Evolutionary conservation across 1,284 basidiomycete species (phyloP), one percentile per base, ranked within the genome.

Genomic region (Ceratobasidium sp.): DNA sequence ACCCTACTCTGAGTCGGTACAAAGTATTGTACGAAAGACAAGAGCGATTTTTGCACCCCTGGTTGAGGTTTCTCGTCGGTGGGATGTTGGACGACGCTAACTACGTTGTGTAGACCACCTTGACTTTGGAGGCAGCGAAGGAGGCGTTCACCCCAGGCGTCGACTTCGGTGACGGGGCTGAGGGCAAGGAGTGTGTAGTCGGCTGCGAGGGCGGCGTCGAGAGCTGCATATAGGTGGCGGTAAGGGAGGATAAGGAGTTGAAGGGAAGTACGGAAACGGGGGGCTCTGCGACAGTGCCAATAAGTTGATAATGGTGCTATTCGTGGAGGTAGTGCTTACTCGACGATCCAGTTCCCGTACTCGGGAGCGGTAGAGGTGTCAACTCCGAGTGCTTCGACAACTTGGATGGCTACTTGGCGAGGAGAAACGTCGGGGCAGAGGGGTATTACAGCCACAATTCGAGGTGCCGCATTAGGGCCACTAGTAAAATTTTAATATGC

Each of bases 11-110:
- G 91, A n/a, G 88, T 86, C 0, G 97, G 97, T 74, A 94, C 93
- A 82, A 99, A 99, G 83, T 99, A 98, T 77, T 91, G 90, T 72
- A 96, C 90, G 84, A 98, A 98, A 1, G 95, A 97, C 8, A 96
- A 85, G 0, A 98, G 86, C 0, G 94, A 96, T 83, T 94, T 95
- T 75, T 93, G 83, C 51, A 95, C 87, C 8, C 88, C 88, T 27
- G 80, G 81, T 31, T 80, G 80, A 0, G 86, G 80, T 34, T 90
- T 88, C 80, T 76, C 14, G 78, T 76, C 34, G 76, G 29, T 69
- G 76, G 19, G 83, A 81, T 14, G 81, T 77, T 85, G 84, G 34
- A 96, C 88, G 74, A 94, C 82, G 7, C 82, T 76, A 13, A 85
- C 77, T n/a, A 81, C 89, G 73, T 90, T 88, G 1, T 89, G 90